Evolutionary conservation across 2,329 filamentous ascomycete species (phyloP).

Genomic region (Xylariaceae sp.): DNA sequence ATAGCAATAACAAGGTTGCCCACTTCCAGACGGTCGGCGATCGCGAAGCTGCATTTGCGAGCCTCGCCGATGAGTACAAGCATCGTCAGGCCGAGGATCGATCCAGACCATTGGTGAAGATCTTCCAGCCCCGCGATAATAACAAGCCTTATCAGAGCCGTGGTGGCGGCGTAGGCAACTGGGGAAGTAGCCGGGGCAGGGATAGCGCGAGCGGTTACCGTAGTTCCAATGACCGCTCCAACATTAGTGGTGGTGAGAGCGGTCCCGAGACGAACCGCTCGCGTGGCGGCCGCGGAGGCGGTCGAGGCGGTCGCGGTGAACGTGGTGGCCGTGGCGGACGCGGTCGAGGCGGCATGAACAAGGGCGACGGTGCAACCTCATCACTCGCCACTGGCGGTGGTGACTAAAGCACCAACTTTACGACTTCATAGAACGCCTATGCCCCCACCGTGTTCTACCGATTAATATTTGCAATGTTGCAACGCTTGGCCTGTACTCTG

Average conservation of each 20-base stretch:
- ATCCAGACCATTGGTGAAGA: constrained; percentile 74
- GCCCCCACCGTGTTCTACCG: constrained; percentile 21
- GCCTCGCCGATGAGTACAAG: constrained; percentile 71
- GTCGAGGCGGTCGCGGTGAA: constrained; percentile 55
- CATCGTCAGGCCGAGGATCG: constrained; percentile 66
- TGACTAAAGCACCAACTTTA: constrained; percentile 36
- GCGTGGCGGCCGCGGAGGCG: constrained; percentile 49
- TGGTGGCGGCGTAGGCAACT: constrained; percentile 57
- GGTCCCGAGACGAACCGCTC: constrained; percentile 55
- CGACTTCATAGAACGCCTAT: constrained; percentile 9
- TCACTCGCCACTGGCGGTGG: constrained; percentile 49
- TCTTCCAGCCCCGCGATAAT: constrained; percentile 66
- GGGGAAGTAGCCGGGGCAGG: constrained; percentile 61
- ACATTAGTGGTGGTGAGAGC: constrained; percentile 62
- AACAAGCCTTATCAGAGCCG: constrained; percentile 52
- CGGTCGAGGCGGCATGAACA: constrained; percentile 37
- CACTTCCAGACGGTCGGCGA: constrained; percentile 77
- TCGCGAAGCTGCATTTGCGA: constrained; percentile 71
- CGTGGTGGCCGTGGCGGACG: constrained; percentile 52
- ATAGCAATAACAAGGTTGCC: constrained; percentile 67
- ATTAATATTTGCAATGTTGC: constrained; percentile 24
- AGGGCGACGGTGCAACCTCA: constrained; percentile 52
- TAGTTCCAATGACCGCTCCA: constrained; percentile 68
- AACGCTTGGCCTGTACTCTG: constrained; percentile 27
- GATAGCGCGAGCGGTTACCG: constrained; percentile 69